Percentiles rank a stretch among this genome's conserved stretches.
Evolutionary conservation across 1,284 basidiomycete genomes (phyloP).

Genomic region (Neotropicomus parvogracilis): DNA sequence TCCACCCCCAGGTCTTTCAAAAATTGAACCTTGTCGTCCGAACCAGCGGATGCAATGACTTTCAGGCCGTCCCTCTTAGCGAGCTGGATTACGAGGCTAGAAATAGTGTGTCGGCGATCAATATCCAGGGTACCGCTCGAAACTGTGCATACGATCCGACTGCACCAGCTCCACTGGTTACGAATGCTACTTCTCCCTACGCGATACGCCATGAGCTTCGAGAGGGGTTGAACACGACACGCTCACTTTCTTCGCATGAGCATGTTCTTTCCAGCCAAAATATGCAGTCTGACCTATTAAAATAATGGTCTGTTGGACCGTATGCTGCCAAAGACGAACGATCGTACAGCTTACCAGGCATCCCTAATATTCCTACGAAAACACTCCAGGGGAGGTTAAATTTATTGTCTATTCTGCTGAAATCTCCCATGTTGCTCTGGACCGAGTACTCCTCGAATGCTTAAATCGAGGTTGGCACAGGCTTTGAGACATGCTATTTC

Average conservation of each 20-base stretch:
- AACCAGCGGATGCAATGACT: conserved; percentile 40
- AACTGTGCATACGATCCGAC: conserved; percentile 19
- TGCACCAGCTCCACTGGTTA: conserved; percentile 20
- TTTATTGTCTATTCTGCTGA: no score
- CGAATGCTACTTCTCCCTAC: conserved; percentile 20
- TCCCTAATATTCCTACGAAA: conserved; percentile 15
- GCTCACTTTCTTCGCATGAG: conserved; percentile 18
- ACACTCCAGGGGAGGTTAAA: background rate
- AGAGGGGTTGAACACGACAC: no score
- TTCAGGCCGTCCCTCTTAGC: conserved; percentile 38
- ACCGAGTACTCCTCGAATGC: no score
- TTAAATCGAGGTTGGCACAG: background rate
- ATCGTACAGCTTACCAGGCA: conserved; percentile 5
- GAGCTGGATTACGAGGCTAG: conserved; percentile 29
- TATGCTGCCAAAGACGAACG: background rate
- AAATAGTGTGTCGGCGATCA: background rate
- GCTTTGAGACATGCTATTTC: background rate
- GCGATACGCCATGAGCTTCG: background rate
- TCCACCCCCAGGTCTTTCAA: conserved; percentile 38
- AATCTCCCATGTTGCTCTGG: no score
- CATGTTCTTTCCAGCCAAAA: conserved; percentile 23
- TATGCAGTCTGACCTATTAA: conserved; percentile 20
- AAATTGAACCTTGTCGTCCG: conserved; percentile 39
- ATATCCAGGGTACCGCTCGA: background rate
- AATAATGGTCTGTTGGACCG: background rate